Percentiles rank a stretch among this genome's conserved stretches.
These are phyloP conservation scores for Mercurialis annua DNA, from an alignment of 345 rosid species.

Conservation along the genomic window DNA sequence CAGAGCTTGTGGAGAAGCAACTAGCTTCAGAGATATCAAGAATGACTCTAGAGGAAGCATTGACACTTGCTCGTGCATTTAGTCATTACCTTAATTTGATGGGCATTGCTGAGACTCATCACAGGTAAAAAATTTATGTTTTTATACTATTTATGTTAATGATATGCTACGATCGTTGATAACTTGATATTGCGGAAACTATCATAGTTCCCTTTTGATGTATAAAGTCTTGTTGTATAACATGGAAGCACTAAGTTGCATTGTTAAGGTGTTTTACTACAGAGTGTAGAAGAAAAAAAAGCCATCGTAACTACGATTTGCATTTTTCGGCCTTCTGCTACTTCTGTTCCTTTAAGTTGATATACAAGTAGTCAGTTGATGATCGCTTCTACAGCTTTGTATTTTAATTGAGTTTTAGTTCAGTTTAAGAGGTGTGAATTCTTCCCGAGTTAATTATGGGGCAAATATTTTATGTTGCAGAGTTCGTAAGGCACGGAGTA, in stretches of 20 bases:
- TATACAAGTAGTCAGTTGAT: neutral
- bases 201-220: neutral
- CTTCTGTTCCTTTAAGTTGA: neutral
- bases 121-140: constrained; percentile 43
- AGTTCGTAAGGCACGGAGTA: constrained; percentile 59
- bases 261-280: neutral
- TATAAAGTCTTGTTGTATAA: constrained; percentile 1
- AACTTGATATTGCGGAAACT: neutral
- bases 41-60: constrained; percentile 84
- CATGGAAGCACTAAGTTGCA: neutral
- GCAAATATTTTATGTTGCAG: constrained; percentile 40
- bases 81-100: constrained; percentile 90
- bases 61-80: constrained; percentile 82
- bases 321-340: neutral
- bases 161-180: neutral
- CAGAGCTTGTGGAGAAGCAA: constrained; percentile 82
- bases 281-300: neutral
- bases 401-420: neutral
- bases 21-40: constrained; percentile 70
- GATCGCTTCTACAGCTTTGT: neutral
- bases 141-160: neutral
- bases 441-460: neutral
- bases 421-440: neutral
- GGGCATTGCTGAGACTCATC: constrained; percentile 97
- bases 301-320: neutral